A percentile compares a stretch with the other conserved stretches of the same genome.
phyloP scores from a whole-genome alignment of 768 basidiomycete species.

The Termitomyces heimii region DNA sequence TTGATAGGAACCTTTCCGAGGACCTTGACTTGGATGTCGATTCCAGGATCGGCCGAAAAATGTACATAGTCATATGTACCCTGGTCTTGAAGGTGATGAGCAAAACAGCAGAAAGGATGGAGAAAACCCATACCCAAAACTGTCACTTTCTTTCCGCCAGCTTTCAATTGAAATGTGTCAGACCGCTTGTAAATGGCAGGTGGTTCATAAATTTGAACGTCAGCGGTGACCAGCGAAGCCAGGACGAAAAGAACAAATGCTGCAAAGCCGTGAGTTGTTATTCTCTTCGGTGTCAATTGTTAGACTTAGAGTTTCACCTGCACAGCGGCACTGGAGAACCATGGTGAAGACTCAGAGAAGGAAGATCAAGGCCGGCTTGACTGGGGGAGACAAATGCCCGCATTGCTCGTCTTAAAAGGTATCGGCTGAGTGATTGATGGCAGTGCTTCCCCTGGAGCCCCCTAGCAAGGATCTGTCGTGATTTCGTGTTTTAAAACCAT shows the following conservation, averaged over 20 bases:
- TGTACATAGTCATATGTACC: slow-evolving; percentile 13
- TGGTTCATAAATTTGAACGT: slow-evolving; percentile 11
- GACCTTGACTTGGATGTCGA: slow-evolving; percentile 10
- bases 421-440: slow-evolving; percentile 1
- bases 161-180: slow-evolving; percentile 4
- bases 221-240: slow-evolving; percentile 3
- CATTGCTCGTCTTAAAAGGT: background rate
- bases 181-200: slow-evolving; percentile 8
- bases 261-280: background rate
- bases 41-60: slow-evolving; percentile 11
- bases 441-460: too few species aligned
- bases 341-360: slow-evolving; percentile 1
- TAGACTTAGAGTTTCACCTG: slow-evolving; percentile 3
- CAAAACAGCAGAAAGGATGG: background rate
- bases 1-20: slow-evolving; percentile 6
- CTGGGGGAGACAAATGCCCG: background rate
- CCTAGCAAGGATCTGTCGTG: too few species aligned
- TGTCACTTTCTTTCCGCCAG: slow-evolving; percentile 9
- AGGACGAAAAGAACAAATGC: slow-evolving; percentile 9
- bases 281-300: background rate
- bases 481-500: background rate
- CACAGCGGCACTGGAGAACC: slow-evolving; percentile 11
- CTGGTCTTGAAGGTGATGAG: background rate
- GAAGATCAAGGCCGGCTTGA: slow-evolving; percentile 15
- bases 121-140: slow-evolving; percentile 7